Evolutionary conservation across 2,329 filamentous ascomycete genomes (phyloP), one percentile per base, ranked within the genome.

Genomic region (Aspergillus niger): DNA sequence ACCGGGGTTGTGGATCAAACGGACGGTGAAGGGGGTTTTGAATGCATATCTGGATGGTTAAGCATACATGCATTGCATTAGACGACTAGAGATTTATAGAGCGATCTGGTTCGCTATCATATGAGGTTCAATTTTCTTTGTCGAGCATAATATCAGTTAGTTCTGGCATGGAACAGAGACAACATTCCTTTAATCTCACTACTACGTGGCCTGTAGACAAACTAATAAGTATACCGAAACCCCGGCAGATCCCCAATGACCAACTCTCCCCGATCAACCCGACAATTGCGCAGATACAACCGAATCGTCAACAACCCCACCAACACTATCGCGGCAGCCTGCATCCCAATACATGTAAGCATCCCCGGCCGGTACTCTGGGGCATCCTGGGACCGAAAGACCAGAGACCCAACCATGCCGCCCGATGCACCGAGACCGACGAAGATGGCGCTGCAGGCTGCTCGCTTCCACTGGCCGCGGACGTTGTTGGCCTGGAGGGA

Each of bases 181-280:
- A 20, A 20, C 20, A 20, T 20, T 20, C 20, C 20, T 20, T 20
- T 20, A 20, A 20, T 20, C 20, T 20, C 20, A 2, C 20, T 20
- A 2, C 20, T 20, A 20, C 0, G 20, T 0, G 20, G 20, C 20
- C 20, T 3, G 17, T 20, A 6, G 3, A 10, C 1, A 13, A 11
- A 1, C 41, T 28, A 48, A 48, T 48, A 20, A n/a, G 78, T 69
- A 28, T 76, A 76, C 50, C 63, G 68, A 55, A 76, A 76, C 3
- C 72, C 74, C 26, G 64, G 67, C 54, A 74, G 67, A 3, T 69
- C 69, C 41, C 75, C 74, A 60, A 77, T 74, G 6, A 70, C 58
- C 64, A 74, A 69, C 30, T 72, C 70, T 15, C 75, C 75, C 11
- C 56, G 55, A 20, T 70, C 75, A n/a, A 65, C 70, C 51, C 73